Base-by-base conservation (phyloP, 257 asterid species). In the Gentiana macrophylla region DNA sequence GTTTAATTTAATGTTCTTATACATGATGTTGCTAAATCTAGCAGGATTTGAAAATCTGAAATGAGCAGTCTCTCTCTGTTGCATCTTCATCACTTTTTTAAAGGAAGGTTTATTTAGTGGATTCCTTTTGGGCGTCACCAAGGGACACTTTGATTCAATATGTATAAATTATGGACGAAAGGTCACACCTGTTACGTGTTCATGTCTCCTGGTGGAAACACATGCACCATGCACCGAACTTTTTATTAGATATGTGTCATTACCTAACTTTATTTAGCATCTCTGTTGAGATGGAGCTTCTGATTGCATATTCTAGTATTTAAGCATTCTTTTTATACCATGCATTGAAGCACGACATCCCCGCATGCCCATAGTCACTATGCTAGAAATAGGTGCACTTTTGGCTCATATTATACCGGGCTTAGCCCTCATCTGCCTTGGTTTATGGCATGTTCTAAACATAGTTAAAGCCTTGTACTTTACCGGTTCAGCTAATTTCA, bases 161-260 rank as follows among this genome's bases (percentile, higher is more conserved):
- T 41, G 38, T 57, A 44, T 32, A 11, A 36, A 44, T 15, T 34
- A 53, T 24, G 35, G n/a, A 44, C 44, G 69, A 56, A 56, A 50
- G 49, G 62, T 56, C 62, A 47, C 49, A 32, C 43, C 50, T 12
- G 46, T 45, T 13, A n/a, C 12, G 52, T 15, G n/a, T 10, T 35
- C 43, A 9, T 53, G 9, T 52, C 60, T 44, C 52, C 12, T 38
- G 7, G 84, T 86, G 95, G 94, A 74, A 80, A 65, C 79, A 79
- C 84, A 79, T 74, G 79, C 88, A 81, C 53, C 79, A 75, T 70
- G 86, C 95, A 83, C 90, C 83, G n/a, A 70, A 63, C 48, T n/a
- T 61, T 53, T 68, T 73, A 24, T 67, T 36, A 77, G 79, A n/a
- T 10, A 41, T 41, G 8, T 41, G 46, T 5, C 8, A 10, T 51